Evolutionary conservation across 768 basidiomycete genomes (phyloP).

Genomic region (Rhizopogon roseolus): DNA sequence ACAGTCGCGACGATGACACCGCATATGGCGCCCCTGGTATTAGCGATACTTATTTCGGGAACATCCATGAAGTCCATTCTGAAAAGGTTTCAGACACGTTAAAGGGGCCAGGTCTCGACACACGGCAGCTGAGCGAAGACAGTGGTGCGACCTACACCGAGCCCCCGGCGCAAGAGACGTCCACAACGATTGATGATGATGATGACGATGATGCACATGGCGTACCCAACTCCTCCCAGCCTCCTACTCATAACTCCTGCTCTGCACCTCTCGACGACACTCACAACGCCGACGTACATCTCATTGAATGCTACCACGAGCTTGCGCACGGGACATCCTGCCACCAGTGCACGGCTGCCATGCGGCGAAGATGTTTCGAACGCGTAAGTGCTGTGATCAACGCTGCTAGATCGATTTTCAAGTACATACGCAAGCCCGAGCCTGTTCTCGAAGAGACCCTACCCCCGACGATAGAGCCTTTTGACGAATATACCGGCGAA

Average conservation of each 20-base stretch:
- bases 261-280: no score
- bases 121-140: no score
- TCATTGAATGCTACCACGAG: neutral
- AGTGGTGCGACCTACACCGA: no score
- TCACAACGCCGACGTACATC: neutral
- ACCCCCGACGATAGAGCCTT: neutral
- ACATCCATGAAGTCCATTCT: conserved; percentile 12
- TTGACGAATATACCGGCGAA: neutral
- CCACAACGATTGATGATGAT: neutral
- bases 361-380: neutral
- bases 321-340: neutral
- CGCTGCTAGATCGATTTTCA: neutral
- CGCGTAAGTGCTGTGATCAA: neutral
- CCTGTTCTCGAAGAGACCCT: neutral
- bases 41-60: neutral
- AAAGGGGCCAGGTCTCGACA: no score
- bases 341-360: neutral
- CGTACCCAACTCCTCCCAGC: neutral
- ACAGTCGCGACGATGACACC: neutral
- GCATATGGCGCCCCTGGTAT: conserved; percentile 3
- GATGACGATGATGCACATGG: neutral
- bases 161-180: no score
- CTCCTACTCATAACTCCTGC: neutral
- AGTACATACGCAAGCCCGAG: neutral
- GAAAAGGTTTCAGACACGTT: conserved; percentile 3